phyloP scores from a whole-genome alignment of 148 eudicot genomes.

The Camellia lanceoleosa region DNA sequence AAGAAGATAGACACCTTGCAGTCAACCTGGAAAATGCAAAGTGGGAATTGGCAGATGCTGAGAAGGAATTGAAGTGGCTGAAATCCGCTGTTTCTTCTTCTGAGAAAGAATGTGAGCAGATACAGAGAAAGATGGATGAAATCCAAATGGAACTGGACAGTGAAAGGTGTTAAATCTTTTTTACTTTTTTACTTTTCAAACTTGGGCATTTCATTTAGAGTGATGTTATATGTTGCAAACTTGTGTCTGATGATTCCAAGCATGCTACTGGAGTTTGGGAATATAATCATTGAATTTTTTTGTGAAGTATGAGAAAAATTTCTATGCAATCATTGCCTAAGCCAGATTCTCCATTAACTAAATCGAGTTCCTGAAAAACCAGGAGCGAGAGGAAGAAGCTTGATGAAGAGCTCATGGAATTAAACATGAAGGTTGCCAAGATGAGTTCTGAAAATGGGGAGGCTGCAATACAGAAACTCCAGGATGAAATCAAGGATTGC shows the following conservation, averaged over 20 bases:
- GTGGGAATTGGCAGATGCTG: slow-evolving; percentile 79
- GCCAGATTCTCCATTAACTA: not conserved
- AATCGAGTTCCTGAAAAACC: slow-evolving; percentile 13
- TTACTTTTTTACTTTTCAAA: not conserved
- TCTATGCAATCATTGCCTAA: not conserved
- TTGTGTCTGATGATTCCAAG: not conserved
- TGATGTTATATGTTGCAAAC: not conserved
- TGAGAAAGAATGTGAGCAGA: slow-evolving; percentile 89
- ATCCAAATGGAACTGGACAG: slow-evolving; percentile 50
- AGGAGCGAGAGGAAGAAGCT: slow-evolving; percentile 69
- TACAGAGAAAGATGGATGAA: slow-evolving; percentile 61
- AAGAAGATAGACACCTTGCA: slow-evolving; percentile 67
- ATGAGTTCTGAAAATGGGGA: slow-evolving; percentile 72
- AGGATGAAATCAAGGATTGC: slow-evolving; percentile 92
- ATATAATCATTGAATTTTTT: not conserved
- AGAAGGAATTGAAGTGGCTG: slow-evolving; percentile 86
- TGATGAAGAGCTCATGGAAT: slow-evolving; percentile 72
- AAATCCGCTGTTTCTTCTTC: slow-evolving; percentile 66
- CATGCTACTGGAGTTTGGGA: not conserved
- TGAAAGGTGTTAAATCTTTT: slow-evolving; percentile 50
- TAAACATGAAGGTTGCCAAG: slow-evolving; percentile 57
- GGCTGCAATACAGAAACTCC: slow-evolving; percentile 84
- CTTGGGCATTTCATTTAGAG: not conserved
- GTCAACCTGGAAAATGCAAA: slow-evolving; percentile 62
- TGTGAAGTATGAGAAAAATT: not conserved